Percentiles rank a stretch among this genome's conserved stretches.
Conservation (phyloP, 1,284 basidiomycete species). For the Waitea zeae region DNA sequence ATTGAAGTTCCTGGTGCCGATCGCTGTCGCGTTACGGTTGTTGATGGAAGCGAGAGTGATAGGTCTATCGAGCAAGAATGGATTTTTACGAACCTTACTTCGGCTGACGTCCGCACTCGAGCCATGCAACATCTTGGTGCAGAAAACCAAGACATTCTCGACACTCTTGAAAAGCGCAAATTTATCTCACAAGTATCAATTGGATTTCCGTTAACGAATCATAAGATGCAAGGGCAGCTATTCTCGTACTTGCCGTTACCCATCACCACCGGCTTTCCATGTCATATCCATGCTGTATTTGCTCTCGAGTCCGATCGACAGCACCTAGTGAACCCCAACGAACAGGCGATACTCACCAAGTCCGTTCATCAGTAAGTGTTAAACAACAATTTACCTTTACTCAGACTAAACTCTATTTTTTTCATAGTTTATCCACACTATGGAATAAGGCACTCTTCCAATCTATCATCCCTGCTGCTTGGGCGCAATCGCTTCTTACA, state of each 20-base stretch:
- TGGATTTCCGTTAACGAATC: too few relatives aligned
- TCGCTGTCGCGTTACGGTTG: too few relatives aligned
- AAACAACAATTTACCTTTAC: background rate
- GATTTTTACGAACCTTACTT: too few relatives aligned
- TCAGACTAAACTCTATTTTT: background rate
- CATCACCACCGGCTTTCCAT: conserved; percentile 23
- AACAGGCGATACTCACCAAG: conserved; percentile 16
- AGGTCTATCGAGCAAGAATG: too few relatives aligned
- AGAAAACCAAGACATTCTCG: too few relatives aligned
- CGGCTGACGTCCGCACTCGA: too few relatives aligned
- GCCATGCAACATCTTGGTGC: too few relatives aligned
- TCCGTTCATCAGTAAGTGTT: background rate
- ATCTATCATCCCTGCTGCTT: background rate
- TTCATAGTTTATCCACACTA: background rate
- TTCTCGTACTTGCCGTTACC: conserved; percentile 32
- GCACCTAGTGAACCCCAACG: conserved; percentile 22
- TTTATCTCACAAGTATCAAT: too few relatives aligned
- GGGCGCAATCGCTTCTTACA: too few relatives aligned
- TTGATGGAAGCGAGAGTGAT: too few relatives aligned
- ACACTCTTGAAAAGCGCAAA: too few relatives aligned
- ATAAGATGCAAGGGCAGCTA: conserved; percentile 22
- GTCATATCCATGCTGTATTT: conserved; percentile 27
- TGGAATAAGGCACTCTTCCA: background rate
- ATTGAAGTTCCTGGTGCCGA: too few relatives aligned
- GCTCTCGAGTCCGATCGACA: conserved; percentile 27